Evolutionary conservation across 2,329 filamentous ascomycete genomes (phyloP), one percentile per base, ranked within the genome.

Genomic region (Ascochyta viciae-villosae): DNA sequence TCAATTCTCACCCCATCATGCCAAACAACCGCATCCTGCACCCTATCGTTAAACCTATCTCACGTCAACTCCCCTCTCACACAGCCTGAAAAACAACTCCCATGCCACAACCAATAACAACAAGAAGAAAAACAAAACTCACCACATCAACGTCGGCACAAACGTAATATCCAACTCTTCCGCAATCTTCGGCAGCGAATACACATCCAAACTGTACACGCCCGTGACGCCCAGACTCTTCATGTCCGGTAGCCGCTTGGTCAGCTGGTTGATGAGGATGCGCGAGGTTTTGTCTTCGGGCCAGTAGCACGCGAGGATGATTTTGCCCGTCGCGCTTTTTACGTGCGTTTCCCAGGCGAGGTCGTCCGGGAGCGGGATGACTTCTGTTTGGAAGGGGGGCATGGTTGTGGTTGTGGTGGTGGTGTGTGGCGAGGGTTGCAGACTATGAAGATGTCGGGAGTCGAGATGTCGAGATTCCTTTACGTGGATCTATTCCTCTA

Each of bases 71-170:
- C 5, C 15, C 41, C 23, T 8, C 27, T 26, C n/a, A 8, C 23
- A 13, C 12, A 10, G 5, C 33, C 22, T 12, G 8, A 26, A 37
- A 37, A 22, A 13, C 37, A 33, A 38, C 19, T 19, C 19, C 19
- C 19, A 19, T 19, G 19, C 19, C 19, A 19, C 13, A 26, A 26
- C 24, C 5, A 26, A 26, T 6, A 26, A 26, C 5, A 26, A 26
- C 3, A 26, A 19, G 3, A 10, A 26, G 6, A 35, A 16, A 24
- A 22, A 35, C 29, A 22, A 13, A 27, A 56, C 53, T 34, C 53
- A 56, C 65, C 65, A 69, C 62, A 67, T 65, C 19, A 69, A 39
- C 26, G 54, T 65, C 8, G 66, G 66, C 41, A 67, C 65, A 61
- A 69, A 69, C 29, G 43, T 60, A 7, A 67, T 41, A 40, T 64